Evolutionary conservation across 2,329 filamentous ascomycete genomes (phyloP).

Genomic region (Botryotinia convoluta): DNA sequence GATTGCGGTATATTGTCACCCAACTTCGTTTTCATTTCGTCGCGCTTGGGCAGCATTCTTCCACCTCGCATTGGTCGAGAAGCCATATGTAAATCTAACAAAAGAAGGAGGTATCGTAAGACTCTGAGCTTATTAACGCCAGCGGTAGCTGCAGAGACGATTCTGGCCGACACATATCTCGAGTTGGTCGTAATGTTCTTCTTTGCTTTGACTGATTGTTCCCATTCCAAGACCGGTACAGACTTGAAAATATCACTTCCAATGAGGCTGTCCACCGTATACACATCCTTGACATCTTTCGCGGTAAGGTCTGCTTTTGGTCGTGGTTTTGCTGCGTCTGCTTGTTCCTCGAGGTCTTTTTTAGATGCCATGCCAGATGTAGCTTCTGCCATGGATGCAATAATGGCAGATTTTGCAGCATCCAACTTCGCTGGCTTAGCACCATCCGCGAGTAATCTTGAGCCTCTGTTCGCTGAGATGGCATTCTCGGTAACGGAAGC

Average conservation of each 20-base stretch:
- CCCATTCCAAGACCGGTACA: constrained; percentile 72
- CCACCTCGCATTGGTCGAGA: constrained; percentile 46
- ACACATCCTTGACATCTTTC: constrained; percentile 68
- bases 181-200: constrained; percentile 55
- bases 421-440: constrained; percentile 51
- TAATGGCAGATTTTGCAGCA: constrained; percentile 56
- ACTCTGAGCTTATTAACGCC: constrained; percentile 53
- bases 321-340: constrained; percentile 69
- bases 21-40: constrained; percentile 58
- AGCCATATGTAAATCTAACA: constrained; percentile 53
- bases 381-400: constrained; percentile 60
- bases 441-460: constrained; percentile 38
- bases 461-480: constrained; percentile 47
- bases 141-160: constrained; percentile 47
- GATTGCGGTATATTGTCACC: constrained; percentile 54
- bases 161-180: constrained; percentile 63
- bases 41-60: constrained; percentile 55
- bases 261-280: constrained; percentile 64
- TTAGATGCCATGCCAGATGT: constrained; percentile 65
- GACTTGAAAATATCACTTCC: constrained; percentile 64
- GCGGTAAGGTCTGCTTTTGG: constrained; percentile 68
- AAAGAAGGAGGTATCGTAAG: constrained; percentile 58
- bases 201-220: constrained; percentile 59
- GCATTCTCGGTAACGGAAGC: constrained; percentile 67
- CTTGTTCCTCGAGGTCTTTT: constrained; percentile 61